Evolutionary conservation across 176 grass and related monocot species (phyloP).

Genomic region (Oropetium thomaeum): DNA sequence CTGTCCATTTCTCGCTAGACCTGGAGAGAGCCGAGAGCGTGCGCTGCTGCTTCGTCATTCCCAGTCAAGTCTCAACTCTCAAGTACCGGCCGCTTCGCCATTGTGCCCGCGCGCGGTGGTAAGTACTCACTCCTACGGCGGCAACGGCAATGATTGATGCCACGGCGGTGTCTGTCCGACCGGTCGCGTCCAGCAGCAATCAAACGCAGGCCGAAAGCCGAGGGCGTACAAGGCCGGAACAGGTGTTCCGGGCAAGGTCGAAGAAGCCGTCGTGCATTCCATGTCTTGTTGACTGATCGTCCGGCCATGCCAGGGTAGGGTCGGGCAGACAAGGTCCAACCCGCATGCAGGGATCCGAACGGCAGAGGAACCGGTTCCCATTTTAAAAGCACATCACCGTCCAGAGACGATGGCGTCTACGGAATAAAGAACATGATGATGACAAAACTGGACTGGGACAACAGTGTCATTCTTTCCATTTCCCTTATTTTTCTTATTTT

Average conservation of each 20-base stretch:
- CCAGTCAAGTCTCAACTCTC: not conserved
- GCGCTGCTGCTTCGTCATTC: not conserved
- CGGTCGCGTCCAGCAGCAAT: not conserved
- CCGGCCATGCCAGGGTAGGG: no score
- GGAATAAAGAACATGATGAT: not conserved
- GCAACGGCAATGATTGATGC: constrained; percentile 34
- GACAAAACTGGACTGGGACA: not conserved
- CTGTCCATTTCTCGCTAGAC: not conserved
- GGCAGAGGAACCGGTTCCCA: no score
- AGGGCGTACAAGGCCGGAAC: no score
- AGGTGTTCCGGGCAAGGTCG: no score
- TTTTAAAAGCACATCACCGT: not conserved
- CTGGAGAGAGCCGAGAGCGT: no score
- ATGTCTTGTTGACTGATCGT: not conserved
- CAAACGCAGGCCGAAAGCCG: not conserved
- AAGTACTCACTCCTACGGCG: no score
- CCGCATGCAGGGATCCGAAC: no score
- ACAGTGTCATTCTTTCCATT: not conserved
- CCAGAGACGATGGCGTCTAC: not conserved
- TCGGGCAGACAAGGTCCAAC: not conserved
- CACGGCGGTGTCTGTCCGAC: not conserved
- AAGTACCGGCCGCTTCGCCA: not conserved
- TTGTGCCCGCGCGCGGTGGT: constrained; percentile 9
- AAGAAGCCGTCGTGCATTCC: no score
- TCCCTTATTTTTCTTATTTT: not conserved